Evolutionary conservation across 83 land plant species (phyloP), one percentile per base, ranked within the genome.

Genomic region (Picea abies): DNA sequence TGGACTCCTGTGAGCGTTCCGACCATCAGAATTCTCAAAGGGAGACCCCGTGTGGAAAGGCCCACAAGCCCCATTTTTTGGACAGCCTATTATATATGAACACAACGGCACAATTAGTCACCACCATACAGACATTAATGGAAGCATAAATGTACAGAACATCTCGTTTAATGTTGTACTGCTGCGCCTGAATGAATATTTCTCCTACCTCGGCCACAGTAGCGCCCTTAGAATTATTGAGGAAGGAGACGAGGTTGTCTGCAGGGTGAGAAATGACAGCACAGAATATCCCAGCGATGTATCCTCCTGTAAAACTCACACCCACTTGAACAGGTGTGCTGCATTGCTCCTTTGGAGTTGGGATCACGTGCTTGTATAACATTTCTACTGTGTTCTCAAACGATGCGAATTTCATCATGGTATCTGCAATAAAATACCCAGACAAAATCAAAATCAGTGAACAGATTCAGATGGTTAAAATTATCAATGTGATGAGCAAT

Each of bases 221-320:
- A 23, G 96, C 96, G n/a, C 95, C 96, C 79, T 95, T 84, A 41
- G 94, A 87, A 82, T 92, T 95, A 90, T 93, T 95, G 41, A 95
- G 90, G 88, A 91, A 93, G 29, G 98, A 95, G 66, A 93, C 96
- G 58, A 95, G 89, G 82, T 95, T 95, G 76, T 95, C 98, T 69
- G 98, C 98, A 63, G 96, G 98, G 72, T 95, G 98, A 10, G 98
- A 95, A 15, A 95, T 87, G 64, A 90, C 76, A 56, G 98, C 98
- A 82, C 98, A 95, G 82, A 90, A 87, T 19, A 95, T 84, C 22
- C 98, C 98, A 60, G 96, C 98, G 26, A 89, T 84, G 86, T 95
- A 95, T 23, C 98, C 98, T 79, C 90, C 96, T 29, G 89, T 84
- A 84, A 95, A 93, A 76, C 96, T 94, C 19, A 95, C 92, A 58